Evolutionary conservation across 768 basidiomycete species (phyloP).

Genomic region (Cystobasidium ongulense): DNA sequence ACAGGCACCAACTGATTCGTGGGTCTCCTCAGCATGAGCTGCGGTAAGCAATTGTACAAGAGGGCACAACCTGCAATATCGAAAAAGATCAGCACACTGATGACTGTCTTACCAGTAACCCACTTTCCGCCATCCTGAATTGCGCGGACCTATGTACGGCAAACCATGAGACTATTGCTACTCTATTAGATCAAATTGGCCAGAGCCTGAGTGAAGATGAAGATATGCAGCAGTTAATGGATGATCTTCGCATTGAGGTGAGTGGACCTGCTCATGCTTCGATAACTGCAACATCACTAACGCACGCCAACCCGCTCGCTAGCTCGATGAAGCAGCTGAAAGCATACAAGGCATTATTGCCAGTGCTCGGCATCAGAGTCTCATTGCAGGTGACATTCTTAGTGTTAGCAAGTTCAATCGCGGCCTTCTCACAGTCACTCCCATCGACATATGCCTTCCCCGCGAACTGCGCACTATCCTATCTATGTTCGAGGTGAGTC

Average conservation of each 20-base stretch:
- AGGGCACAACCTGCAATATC: background rate
- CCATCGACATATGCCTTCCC: conserved; percentile 14
- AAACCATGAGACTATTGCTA: background rate
- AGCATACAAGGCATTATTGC: conserved; percentile 17
- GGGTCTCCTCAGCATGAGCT: background rate
- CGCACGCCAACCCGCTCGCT: too few relatives aligned
- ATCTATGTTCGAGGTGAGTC: conserved; percentile 14
- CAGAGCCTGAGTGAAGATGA: background rate
- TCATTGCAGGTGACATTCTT: conserved; percentile 20
- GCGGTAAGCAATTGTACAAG: background rate
- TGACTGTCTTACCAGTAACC: background rate
- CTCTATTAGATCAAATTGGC: background rate
- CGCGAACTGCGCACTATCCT: conserved; percentile 10
- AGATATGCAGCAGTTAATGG: background rate
- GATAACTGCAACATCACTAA: too few relatives aligned
- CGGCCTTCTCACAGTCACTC: conserved; percentile 24
- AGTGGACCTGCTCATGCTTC: too few relatives aligned
- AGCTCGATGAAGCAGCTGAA: conserved; percentile 14
- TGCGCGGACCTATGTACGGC: conserved; percentile 1
- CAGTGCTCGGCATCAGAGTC: conserved; percentile 22
- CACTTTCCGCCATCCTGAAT: conserved; percentile 2
- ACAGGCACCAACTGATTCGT: background rate
- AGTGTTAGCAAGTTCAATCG: conserved; percentile 21
- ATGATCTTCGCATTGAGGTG: background rate
- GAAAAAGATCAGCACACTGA: background rate